Evolutionary conservation across 345 rosid genomes (phyloP).

Genomic region (Camelina neglecta): DNA sequence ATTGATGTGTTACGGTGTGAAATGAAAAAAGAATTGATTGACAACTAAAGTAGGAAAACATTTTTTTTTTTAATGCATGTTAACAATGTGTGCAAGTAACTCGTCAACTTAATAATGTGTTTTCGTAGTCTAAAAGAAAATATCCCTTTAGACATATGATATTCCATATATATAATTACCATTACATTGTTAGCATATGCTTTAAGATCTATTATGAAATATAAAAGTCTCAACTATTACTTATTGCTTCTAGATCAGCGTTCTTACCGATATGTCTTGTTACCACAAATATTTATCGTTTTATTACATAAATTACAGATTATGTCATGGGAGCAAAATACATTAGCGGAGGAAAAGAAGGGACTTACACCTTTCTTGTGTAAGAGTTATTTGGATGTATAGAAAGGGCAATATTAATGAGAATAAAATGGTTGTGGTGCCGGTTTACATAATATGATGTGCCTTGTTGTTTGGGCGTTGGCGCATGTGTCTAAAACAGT

Average conservation of each 20-base stretch:
- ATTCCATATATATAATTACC: too few species aligned
- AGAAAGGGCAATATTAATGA: constrained; percentile 26
- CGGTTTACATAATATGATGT: constrained; percentile 35
- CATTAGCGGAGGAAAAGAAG: not conserved
- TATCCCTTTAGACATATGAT: too few species aligned
- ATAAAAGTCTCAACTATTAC: not conserved
- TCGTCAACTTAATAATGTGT: constrained; percentile 10
- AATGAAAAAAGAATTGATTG: constrained; percentile 9
- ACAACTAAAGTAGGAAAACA: constrained; percentile 10
- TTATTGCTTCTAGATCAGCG: not conserved
- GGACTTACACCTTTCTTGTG: constrained; percentile 27
- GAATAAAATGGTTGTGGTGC: constrained; percentile 36
- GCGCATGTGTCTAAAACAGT: constrained; percentile 53
- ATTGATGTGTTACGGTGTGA: constrained; percentile 26
- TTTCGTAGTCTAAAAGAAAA: too few species aligned
- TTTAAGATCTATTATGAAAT: too few species aligned
- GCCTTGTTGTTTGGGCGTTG: constrained; percentile 45
- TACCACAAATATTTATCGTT: too few species aligned
- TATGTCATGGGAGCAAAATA: not conserved
- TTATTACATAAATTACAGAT: too few species aligned
- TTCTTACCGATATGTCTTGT: too few species aligned
- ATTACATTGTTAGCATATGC: too few species aligned
- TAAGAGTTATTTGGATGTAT: constrained; percentile 11
- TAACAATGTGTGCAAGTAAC: constrained; percentile 36
- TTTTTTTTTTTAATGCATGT: not conserved